Evolutionary conservation across 306 rosid genomes (phyloP).

Genomic region (Luffa aegyptiaca): DNA sequence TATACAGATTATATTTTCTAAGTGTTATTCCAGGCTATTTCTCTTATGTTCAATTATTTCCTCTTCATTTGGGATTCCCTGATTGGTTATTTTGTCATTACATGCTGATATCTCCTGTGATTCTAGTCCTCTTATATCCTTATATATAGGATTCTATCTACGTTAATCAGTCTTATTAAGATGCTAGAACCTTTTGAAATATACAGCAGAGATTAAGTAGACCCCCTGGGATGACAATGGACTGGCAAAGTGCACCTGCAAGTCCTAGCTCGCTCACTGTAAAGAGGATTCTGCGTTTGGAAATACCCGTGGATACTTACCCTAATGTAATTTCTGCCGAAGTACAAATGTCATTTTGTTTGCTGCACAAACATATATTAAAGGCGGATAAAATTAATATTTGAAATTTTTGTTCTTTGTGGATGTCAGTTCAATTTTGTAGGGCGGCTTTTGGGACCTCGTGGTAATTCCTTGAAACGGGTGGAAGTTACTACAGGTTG

Average conservation of each 20-base stretch:
- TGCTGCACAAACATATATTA: background rate
- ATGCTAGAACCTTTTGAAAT: conserved; percentile 1
- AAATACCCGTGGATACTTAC: conserved; percentile 85
- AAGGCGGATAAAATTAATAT: background rate
- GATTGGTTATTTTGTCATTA: background rate
- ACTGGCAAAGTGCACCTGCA: conserved; percentile 97
- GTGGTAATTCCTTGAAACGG: conserved; percentile 92
- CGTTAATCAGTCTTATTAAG: background rate
- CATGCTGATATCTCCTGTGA: background rate
- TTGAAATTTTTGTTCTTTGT: conserved; percentile 15
- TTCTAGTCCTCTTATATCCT: background rate
- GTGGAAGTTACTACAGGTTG: conserved; percentile 96
- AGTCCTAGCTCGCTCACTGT: conserved; percentile 93
- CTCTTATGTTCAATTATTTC: background rate
- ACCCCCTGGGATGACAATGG: conserved; percentile 87
- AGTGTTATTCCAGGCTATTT: background rate
- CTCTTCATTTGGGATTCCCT: background rate
- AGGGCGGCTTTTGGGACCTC: conserved; percentile 93
- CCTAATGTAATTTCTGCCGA: conserved; percentile 52
- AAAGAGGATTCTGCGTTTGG: conserved; percentile 87
- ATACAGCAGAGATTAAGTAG: conserved; percentile 62
- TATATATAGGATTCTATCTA: background rate
- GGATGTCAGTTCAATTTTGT: conserved; percentile 80
- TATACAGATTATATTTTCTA: background rate
- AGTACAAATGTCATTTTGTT: background rate